A percentile compares a stretch with the other conserved stretches of the same genome.
phyloP scores from a whole-genome alignment of 169 alveolate genomes.

The Ichthyophthirius multifiliis region DNA sequence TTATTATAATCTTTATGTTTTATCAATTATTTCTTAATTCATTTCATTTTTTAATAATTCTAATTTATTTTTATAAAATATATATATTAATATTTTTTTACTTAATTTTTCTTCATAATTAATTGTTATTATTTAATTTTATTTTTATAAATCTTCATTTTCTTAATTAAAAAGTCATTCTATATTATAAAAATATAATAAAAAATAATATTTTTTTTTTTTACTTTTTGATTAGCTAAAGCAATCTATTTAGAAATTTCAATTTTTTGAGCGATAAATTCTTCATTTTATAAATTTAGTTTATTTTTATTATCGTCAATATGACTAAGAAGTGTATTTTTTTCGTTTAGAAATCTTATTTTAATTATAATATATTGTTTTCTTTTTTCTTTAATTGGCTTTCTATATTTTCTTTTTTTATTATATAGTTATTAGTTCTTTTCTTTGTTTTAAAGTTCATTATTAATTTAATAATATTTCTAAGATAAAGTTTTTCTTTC shows the following conservation, averaged over 20 bases:
- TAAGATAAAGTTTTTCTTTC: slow-evolving; percentile 63
- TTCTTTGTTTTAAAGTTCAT: slow-evolving; percentile 53
- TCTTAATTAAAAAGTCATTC: slow-evolving; percentile 71
- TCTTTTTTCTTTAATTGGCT: slow-evolving; percentile 51
- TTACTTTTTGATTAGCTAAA: slow-evolving; percentile 38
- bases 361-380: slow-evolving; percentile 42
- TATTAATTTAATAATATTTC: slow-evolving; percentile 56
- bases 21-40: slow-evolving; percentile 46
- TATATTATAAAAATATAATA: background rate
- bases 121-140: slow-evolving; percentile 45
- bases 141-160: slow-evolving; percentile 68
- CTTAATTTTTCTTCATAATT: slow-evolving; percentile 74
- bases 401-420: slow-evolving; percentile 66
- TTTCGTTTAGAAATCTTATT: slow-evolving; percentile 52
- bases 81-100: background rate
- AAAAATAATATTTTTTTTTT: background rate
- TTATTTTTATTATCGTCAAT: slow-evolving; percentile 51
- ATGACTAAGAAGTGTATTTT: slow-evolving; percentile 34
- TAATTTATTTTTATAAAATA: background rate
- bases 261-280: slow-evolving; percentile 60
- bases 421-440: slow-evolving; percentile 51
- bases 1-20: slow-evolving; percentile 48
- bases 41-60: slow-evolving; percentile 36
- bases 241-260: slow-evolving; percentile 80
- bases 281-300: slow-evolving; percentile 61